These are phyloP conservation scores for Euphorbia pulcherrima DNA, from an alignment of 345 rosid genomes.

Conservation along the genomic window DNA sequence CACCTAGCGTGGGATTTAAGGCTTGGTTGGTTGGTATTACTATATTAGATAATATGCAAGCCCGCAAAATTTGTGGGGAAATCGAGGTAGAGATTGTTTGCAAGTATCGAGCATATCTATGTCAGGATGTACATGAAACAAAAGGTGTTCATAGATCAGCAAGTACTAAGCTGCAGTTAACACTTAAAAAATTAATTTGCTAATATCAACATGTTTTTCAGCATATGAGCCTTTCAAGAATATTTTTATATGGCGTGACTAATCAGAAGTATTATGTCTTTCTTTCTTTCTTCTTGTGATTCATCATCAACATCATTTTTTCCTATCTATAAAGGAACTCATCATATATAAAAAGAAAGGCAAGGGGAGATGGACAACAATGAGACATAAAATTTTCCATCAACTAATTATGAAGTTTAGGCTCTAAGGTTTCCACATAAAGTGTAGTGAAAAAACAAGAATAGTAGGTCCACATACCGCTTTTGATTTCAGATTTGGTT, in stretches of 20 bases:
- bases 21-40: too few species aligned
- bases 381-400: not conserved
- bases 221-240: not conserved
- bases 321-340: not conserved
- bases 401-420: not conserved
- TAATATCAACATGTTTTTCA: not conserved
- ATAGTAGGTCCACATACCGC: constrained; percentile 44
- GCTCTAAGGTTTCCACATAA: not conserved
- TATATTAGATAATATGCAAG: not conserved
- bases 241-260: not conserved
- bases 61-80: not conserved
- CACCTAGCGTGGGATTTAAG: too few species aligned
- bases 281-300: not conserved
- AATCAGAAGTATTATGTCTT: not conserved
- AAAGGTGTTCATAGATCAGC: not conserved
- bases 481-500: constrained; percentile 92
- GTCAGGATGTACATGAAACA: not conserved
- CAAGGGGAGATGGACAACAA: not conserved
- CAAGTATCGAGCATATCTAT: not conserved
- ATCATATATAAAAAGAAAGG: not conserved
- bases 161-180: not conserved
- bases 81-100: not conserved
- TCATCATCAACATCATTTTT: not conserved
- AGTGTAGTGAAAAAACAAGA: not conserved
- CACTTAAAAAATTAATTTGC: not conserved